Conservation (phyloP, 2,329 filamentous ascomycete species). For the Zasmidium cellare region DNA sequence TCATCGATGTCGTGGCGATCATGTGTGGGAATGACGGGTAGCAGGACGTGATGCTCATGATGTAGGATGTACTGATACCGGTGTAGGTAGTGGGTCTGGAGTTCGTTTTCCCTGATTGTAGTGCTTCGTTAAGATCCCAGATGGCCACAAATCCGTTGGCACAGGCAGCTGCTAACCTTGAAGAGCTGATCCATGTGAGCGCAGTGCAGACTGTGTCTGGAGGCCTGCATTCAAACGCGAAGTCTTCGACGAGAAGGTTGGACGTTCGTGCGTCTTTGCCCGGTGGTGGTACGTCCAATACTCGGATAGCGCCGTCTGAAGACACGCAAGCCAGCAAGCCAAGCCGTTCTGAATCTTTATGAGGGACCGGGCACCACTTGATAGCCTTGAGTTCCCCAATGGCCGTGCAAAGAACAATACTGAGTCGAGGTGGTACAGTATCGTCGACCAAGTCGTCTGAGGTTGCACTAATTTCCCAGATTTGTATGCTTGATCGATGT, state of each 20-base stretch:
- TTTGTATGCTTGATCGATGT: constrained; percentile 55
- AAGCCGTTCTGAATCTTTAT: constrained; percentile 37
- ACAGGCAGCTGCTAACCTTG: constrained; percentile 55
- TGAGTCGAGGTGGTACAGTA: constrained; percentile 45
- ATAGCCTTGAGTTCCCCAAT: constrained; percentile 58
- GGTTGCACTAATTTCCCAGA: constrained; percentile 56
- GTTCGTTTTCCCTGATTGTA: constrained; percentile 23
- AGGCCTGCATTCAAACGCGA: constrained; percentile 53
- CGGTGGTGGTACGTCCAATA: constrained; percentile 52
- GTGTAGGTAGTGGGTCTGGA: constrained; percentile 45
- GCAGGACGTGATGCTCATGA: constrained; percentile 48
- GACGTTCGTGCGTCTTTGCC: constrained; percentile 17
- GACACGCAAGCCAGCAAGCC: constrained; percentile 59
- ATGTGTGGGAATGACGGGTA: constrained; percentile 57
- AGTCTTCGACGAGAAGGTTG: constrained; percentile 45
- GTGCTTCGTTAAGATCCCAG: constrained; percentile 45
- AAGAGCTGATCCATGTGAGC: constrained; percentile 58
- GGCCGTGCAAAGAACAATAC: constrained; percentile 55
- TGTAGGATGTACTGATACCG: constrained; percentile 47
- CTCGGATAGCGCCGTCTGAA: constrained; percentile 57
- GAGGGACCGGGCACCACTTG: constrained; percentile 56
- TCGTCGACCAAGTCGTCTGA: constrained; percentile 45
- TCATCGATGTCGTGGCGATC: constrained; percentile 54
- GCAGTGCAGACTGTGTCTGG: constrained; percentile 57
- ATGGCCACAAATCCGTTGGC: constrained; percentile 58